Evolutionary conservation across 1,284 basidiomycete species (phyloP).

Genomic region (Trametes polyzona): DNA sequence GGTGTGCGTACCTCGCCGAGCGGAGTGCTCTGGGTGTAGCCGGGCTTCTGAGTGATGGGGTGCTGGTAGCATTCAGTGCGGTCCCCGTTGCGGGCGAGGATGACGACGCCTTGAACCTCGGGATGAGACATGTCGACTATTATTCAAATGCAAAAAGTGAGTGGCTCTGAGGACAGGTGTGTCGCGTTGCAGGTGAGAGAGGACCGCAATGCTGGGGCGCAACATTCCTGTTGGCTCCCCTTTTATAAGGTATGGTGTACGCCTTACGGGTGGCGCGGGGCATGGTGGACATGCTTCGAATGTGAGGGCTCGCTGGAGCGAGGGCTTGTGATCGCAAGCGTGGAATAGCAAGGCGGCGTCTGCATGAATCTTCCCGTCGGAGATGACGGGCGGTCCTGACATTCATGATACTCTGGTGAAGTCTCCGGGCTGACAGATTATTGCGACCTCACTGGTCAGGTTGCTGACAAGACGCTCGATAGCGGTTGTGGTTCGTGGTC

Average conservation of each 20-base stretch:
- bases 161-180: neutral
- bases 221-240: neutral
- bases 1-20: constrained; percentile 69
- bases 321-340: constrained; percentile 9
- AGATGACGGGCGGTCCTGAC: too few relatives aligned
- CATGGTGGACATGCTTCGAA: constrained; percentile 7
- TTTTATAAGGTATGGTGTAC: constrained; percentile 3
- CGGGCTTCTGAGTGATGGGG: constrained; percentile 68
- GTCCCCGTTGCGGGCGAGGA: constrained; percentile 86
- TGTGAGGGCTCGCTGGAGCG: constrained; percentile 1
- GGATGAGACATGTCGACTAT: constrained; percentile 48
- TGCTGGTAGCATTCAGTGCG: constrained; percentile 73
- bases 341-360: constrained; percentile 1
- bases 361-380: constrained; percentile 13
- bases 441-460: too few relatives aligned
- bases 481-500: neutral
- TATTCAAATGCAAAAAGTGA: neutral
- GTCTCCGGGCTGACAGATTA: too few relatives aligned
- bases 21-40: constrained; percentile 80
- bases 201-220: constrained; percentile 17
- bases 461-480: neutral
- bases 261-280: constrained; percentile 9
- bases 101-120: constrained; percentile 78
- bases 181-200: neutral
- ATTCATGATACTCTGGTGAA: too few relatives aligned